Conservation (phyloP, 1,139 yeast genomes). For the Geotrichum fermentans region DNA sequence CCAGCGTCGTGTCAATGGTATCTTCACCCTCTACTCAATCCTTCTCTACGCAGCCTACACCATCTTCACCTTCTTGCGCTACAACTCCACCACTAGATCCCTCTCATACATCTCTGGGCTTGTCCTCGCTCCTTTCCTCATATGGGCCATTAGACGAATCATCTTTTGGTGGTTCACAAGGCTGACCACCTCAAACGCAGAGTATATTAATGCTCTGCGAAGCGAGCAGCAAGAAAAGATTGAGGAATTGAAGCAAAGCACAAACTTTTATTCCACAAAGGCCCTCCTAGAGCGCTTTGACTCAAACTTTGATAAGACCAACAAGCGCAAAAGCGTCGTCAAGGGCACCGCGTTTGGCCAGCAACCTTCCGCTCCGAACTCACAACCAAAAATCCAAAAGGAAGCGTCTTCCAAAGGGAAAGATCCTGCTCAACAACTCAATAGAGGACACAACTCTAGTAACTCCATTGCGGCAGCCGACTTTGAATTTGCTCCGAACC, state of each 20-base stretch:
- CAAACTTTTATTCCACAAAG: slow-evolving; percentile 74
- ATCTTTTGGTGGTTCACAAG: slow-evolving; percentile 26
- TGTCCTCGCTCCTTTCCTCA: slow-evolving; percentile 25
- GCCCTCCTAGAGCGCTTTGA: slow-evolving; percentile 63
- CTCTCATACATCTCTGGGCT: slow-evolving; percentile 18
- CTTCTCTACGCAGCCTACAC: slow-evolving; percentile 29
- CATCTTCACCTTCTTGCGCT: slow-evolving; percentile 22
- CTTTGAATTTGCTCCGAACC: slow-evolving; percentile 16
- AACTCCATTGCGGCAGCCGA: slow-evolving; percentile 1
- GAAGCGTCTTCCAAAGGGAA: background rate
- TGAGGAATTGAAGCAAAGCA: slow-evolving; percentile 68
- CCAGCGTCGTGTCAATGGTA: slow-evolving; percentile 31
- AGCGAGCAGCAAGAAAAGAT: slow-evolving; percentile 57
- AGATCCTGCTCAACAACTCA: background rate
- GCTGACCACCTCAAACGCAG: slow-evolving; percentile 27
- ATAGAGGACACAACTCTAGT: background rate
- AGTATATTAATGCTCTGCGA: slow-evolving; percentile 41
- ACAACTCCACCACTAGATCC: slow-evolving; percentile 2
- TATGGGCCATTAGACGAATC: slow-evolving; percentile 26
- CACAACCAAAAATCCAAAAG: background rate
- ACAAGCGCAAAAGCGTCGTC: background rate
- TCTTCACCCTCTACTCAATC: slow-evolving; percentile 32
- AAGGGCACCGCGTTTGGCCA: background rate
- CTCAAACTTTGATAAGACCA: slow-evolving; percentile 15
- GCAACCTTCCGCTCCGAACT: slow-evolving; percentile 10